These are phyloP conservation scores for Phytomonas serpens DNA, from an alignment of 208 protist species.

Conservation along the genomic window DNA sequence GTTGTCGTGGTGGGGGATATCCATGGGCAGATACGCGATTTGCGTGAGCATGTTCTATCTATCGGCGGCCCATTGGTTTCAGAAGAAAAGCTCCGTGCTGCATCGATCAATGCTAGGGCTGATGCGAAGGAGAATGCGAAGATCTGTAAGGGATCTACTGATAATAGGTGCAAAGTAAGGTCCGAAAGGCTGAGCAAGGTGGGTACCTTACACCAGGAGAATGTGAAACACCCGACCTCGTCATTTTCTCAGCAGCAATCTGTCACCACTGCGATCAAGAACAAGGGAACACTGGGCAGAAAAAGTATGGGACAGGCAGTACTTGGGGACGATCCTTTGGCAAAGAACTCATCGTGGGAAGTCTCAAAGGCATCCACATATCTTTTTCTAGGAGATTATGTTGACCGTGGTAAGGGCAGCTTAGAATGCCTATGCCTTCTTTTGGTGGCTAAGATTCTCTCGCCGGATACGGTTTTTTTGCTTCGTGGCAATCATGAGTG, in stretches of 20 bases:
- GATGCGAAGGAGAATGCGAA: background rate
- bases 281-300: background rate
- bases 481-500: conserved; percentile 99
- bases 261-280: background rate
- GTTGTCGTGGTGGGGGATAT: conserved; percentile 85
- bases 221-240: background rate
- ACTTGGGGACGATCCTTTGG: conserved; percentile 21
- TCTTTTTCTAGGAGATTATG: conserved; percentile 99
- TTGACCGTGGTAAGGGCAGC: conserved; percentile 96
- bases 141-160: background rate
- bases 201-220: background rate
- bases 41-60: conserved; percentile 56
- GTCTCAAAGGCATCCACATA: conserved; percentile 84
- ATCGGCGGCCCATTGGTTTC: conserved; percentile 24
- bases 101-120: conserved; percentile 2
- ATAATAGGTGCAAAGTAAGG: background rate
- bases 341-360: conserved; percentile 2
- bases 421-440: conserved; percentile 94
- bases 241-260: background rate
- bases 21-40: conserved; percentile 76
- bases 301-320: background rate
- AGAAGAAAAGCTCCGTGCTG: conserved; percentile 6
- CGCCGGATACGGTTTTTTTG: conserved; percentile 97
- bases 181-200: background rate
- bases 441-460: conserved; percentile 96